phyloP scores from a whole-genome alignment of 1,284 basidiomycete genomes.

The Naganishia cerealis region DNA sequence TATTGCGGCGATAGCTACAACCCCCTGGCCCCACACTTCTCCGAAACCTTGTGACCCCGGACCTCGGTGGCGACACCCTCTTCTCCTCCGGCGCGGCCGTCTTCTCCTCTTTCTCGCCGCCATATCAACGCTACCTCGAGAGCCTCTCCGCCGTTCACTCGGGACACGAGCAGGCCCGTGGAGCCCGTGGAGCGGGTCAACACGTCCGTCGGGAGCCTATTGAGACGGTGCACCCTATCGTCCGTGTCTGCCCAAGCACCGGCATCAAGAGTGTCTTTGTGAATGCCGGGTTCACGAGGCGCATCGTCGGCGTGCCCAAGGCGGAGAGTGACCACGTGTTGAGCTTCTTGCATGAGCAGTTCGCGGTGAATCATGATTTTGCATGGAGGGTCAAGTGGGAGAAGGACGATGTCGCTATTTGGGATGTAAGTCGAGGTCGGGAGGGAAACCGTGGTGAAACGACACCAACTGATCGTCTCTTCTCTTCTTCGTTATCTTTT shows the following conservation, averaged over 20 bases:
- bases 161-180: conserved; percentile 64
- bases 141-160: conserved; percentile 69
- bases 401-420: conserved; percentile 50
- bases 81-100: conserved; percentile 61
- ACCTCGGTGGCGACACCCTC: conserved; percentile 74
- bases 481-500: neutral
- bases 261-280: conserved; percentile 54
- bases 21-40: conserved; percentile 83
- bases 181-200: conserved; percentile 61
- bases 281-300: conserved; percentile 57
- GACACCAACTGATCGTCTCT: neutral
- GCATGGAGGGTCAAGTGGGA: conserved; percentile 42
- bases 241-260: conserved; percentile 54
- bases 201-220: conserved; percentile 68
- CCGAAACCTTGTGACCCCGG: conserved; percentile 69
- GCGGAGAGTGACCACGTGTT: conserved; percentile 73
- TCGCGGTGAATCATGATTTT: conserved; percentile 67
- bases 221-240: conserved; percentile 62
- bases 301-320: conserved; percentile 74
- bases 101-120: conserved; percentile 67
- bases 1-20: conserved; percentile 65
- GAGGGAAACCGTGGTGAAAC: neutral
- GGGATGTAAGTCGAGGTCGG: conserved; percentile 34
- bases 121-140: conserved; percentile 67
- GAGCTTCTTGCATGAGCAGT: conserved; percentile 68